A percentile compares a stretch with the other conserved stretches of the same genome.
Evolutionary conservation across 306 rosid species (phyloP).

Genomic region (Trichosanthes truncata): DNA sequence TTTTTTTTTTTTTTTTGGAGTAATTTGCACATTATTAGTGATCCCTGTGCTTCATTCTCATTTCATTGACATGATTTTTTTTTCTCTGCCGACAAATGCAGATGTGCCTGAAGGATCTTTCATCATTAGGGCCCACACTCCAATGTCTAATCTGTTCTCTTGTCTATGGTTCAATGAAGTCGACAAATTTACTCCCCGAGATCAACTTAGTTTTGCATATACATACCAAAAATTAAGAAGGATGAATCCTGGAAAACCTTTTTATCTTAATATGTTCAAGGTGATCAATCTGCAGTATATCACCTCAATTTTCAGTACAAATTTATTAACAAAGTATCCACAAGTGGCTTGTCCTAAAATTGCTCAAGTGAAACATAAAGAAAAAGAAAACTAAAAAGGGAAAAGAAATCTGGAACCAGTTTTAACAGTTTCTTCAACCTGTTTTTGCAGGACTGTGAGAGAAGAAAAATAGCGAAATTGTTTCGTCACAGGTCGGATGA

Average conservation of each 20-base stretch:
- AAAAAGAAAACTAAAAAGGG: background rate
- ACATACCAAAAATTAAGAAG: slow-evolving; percentile 87
- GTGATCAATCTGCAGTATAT: slow-evolving; percentile 30
- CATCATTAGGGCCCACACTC: slow-evolving; percentile 88
- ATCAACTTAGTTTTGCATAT: slow-evolving; percentile 90
- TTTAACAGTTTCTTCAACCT: background rate
- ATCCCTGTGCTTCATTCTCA: background rate
- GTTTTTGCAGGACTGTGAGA: slow-evolving; percentile 69
- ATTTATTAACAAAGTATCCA: background rate
- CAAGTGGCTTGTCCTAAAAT: background rate
- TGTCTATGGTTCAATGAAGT: slow-evolving; percentile 98
- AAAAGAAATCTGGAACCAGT: background rate
- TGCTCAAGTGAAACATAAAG: background rate
- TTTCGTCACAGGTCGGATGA: slow-evolving; percentile 79
- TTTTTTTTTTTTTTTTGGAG: slow-evolving; percentile 8
- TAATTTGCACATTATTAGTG: background rate
- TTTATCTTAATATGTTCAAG: slow-evolving; percentile 91
- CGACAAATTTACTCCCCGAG: slow-evolving; percentile 92
- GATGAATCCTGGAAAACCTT: slow-evolving; percentile 77
- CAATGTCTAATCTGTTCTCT: slow-evolving; percentile 88
- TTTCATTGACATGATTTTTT: slow-evolving; percentile 4
- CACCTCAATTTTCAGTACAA: background rate
- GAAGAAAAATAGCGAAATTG: slow-evolving; percentile 85
- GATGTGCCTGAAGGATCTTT: slow-evolving; percentile 98
- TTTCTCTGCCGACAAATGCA: slow-evolving; percentile 28